Conservation (phyloP, 345 rosid genomes). For the Passiflora organensis region DNA sequence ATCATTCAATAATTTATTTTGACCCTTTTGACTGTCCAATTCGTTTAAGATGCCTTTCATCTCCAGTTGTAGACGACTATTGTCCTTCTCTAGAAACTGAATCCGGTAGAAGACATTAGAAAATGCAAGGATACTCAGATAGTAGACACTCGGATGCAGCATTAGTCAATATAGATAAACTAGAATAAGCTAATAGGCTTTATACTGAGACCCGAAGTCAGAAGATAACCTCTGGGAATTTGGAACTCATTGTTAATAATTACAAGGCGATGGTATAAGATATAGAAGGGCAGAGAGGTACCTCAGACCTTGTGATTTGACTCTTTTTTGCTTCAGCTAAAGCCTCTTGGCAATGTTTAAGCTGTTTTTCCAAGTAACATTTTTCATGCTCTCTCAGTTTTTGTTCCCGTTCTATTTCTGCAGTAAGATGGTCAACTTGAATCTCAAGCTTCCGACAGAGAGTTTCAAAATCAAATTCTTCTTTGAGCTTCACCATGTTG, state of each 20-base stretch:
- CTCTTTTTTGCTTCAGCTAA: constrained; percentile 44
- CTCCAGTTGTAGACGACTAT: constrained; percentile 42
- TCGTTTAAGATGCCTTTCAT: constrained; percentile 45
- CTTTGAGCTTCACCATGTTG: constrained; percentile 87
- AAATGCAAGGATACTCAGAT: constrained; percentile 1
- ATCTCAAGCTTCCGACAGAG: constrained; percentile 74
- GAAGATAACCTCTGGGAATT: no score
- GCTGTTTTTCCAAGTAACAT: constrained; percentile 44
- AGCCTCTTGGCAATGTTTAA: constrained; percentile 46
- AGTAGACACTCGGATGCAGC: constrained; percentile 10
- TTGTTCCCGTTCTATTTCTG: constrained; percentile 78
- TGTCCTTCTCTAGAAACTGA: constrained; percentile 77
- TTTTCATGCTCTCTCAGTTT: constrained; percentile 60
- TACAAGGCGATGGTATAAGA: constrained; percentile 1
- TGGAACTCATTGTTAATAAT: not conserved
- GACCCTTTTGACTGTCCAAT: constrained; percentile 53
- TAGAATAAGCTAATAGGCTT: no score
- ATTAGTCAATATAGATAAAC: not conserved
- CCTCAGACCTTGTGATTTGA: constrained; percentile 69
- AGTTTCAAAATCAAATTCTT: constrained; percentile 92
- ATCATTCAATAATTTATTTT: constrained; percentile 41
- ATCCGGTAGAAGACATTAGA: constrained; percentile 9
- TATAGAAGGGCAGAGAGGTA: constrained; percentile 38
- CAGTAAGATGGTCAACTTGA: constrained; percentile 79
- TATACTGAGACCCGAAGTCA: no score